phyloP scores from a whole-genome alignment of 2,329 filamentous ascomycete genomes.

The Cercospora canescens region DNA sequence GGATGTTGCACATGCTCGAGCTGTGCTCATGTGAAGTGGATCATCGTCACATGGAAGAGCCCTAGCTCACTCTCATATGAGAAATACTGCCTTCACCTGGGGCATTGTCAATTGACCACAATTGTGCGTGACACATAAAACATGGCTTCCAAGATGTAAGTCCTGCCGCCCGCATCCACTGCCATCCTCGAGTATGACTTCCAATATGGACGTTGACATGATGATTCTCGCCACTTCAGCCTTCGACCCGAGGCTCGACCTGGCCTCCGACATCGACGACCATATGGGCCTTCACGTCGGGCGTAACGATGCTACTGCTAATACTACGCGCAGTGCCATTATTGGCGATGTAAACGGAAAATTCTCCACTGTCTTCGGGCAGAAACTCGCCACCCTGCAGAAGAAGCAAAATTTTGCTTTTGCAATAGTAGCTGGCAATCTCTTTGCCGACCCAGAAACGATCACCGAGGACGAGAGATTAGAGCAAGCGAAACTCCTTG shows the following conservation, averaged over 20 bases:
- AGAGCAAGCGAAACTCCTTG: constrained; percentile 57
- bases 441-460: constrained; percentile 63
- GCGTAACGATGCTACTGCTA: not conserved
- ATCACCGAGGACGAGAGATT: constrained; percentile 49
- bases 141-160: constrained; percentile 14
- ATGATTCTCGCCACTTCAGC: not conserved
- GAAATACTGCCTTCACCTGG: constrained; percentile 1
- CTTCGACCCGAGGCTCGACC: not conserved
- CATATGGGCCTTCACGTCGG: constrained; percentile 8
- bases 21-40: not conserved
- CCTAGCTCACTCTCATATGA: not conserved
- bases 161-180: not conserved
- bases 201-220: constrained; percentile 52
- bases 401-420: constrained; percentile 86
- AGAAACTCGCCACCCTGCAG: constrained; percentile 76
- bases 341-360: constrained; percentile 81
- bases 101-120: not conserved
- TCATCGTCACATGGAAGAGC: constrained; percentile 1
- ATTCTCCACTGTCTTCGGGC: constrained; percentile 68
- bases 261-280: not conserved
- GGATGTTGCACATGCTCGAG: not conserved
- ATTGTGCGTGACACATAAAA: not conserved
- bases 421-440: constrained; percentile 78
- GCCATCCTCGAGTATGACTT: constrained; percentile 47
- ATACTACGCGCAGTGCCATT: constrained; percentile 39